Base-by-base conservation (phyloP, 23 red algal genomes). In the Cyanidiococcus yangmingshanensis region DNA sequence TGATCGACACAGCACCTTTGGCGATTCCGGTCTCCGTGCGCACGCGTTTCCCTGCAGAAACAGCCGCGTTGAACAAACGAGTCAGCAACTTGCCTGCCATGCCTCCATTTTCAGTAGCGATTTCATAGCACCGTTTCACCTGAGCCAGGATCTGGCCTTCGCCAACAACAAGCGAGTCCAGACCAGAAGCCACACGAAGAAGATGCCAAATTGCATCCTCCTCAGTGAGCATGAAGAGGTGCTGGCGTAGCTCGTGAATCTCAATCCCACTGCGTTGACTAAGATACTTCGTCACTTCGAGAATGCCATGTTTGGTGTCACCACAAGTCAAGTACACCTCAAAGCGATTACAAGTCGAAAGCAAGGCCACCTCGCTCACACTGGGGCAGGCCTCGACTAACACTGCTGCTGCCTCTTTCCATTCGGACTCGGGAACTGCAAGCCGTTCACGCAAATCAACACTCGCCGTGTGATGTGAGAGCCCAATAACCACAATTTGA, bases 341-440 rank as follows among this genome's bases (percentile, higher is more conserved):
- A 82, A 97, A 97, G 30, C 93, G 87, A 63, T 97, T 97, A 59
- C 93, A 97, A 18, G 93, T 97, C 17, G 87, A 90, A 67, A 97
- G 79, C 58, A 97, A 87, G 0, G 93, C 93, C 15, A 87, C 93
- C 86, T 97, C 93, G 1, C 63, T 80, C 1, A 97, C 82, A 0
- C 82, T 76, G 1, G 75, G 76, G 36, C 58, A 79, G 24, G 74
- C 75, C 27, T 68, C 63, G 35, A 79, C 81, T 7, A 97, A 59
- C 3, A 82, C 29, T 31, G 25, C 77, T 31, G 85, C 88, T 0
- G 84, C 88, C 67, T 51, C 39, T 74, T 88, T 51, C 93, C 93
- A 97, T 41, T 88, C 58, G 0, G 83, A 77, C 59, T 97, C 93
- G 0, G 87, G 87, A 18, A 97, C 80, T 27, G 87, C 79, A 45